Evolutionary conservation across 352 stramenopile species (phyloP).

Genomic region (Phytophthora tubulina): DNA sequence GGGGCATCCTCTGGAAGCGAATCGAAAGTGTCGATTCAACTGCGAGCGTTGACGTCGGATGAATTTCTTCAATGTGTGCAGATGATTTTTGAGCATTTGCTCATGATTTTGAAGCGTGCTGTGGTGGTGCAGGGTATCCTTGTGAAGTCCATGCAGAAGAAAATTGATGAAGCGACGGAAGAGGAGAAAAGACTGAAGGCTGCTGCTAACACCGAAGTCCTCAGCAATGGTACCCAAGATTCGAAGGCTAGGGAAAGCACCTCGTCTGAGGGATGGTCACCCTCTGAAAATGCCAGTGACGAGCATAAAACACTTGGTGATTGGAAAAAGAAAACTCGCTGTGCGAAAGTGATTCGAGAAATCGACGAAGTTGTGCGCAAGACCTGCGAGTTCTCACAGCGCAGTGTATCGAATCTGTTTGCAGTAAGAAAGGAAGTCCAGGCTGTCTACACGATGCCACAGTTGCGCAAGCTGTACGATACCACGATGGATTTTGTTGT

Average conservation of each 20-base stretch:
- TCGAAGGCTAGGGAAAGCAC: slow-evolving; percentile 8
- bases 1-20: slow-evolving; percentile 44
- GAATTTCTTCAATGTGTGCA: slow-evolving; percentile 90
- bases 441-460: slow-evolving; percentile 90
- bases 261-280: slow-evolving; percentile 47
- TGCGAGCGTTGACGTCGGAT: slow-evolving; percentile 81
- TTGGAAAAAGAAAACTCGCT: slow-evolving; percentile 83
- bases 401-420: slow-evolving; percentile 89
- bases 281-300: slow-evolving; percentile 51
- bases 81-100: slow-evolving; percentile 92
- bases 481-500: slow-evolving; percentile 93
- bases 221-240: slow-evolving; percentile 23
- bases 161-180: slow-evolving; percentile 59
- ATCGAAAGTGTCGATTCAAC: slow-evolving; percentile 87
- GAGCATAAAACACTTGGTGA: slow-evolving; percentile 68
- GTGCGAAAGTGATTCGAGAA: slow-evolving; percentile 79
- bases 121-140: slow-evolving; percentile 83
- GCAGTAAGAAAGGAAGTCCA: slow-evolving; percentile 90
- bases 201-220: slow-evolving; percentile 11
- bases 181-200: slow-evolving; percentile 47
- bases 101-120: slow-evolving; percentile 83
- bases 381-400: slow-evolving; percentile 88
- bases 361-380: slow-evolving; percentile 89
- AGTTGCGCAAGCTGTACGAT: slow-evolving; percentile 96
- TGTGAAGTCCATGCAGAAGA: slow-evolving; percentile 77